Conservation (phyloP, 768 basidiomycete species). For the Mycena rosella region DNA sequence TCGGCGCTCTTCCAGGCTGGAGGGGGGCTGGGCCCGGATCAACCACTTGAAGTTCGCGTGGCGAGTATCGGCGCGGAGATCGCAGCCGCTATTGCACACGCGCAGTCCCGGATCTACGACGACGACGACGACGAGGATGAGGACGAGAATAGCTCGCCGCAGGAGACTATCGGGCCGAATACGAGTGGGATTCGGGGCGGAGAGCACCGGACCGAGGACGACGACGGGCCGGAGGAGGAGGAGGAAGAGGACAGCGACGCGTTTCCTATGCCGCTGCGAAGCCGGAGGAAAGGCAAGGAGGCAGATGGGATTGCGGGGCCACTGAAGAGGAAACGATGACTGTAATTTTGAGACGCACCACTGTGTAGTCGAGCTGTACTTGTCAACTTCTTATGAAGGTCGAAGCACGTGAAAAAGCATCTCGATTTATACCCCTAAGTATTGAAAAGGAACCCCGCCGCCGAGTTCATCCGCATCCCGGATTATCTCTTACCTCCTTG, state of each 20-base stretch:
- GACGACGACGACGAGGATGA: conserved; percentile 69
- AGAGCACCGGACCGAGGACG: conserved; percentile 60
- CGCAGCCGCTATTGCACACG: conserved; percentile 83
- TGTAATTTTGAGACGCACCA: not conserved
- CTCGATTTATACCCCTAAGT: conserved; percentile 20
- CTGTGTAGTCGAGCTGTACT: too few species aligned
- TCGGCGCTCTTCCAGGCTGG: conserved; percentile 75
- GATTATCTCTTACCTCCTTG: too few species aligned
- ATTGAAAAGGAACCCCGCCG: too few species aligned
- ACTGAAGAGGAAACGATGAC: conserved; percentile 74
- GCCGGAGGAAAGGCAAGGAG: conserved; percentile 72
- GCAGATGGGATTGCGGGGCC: conserved; percentile 56
- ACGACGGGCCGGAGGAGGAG: conserved; percentile 51
- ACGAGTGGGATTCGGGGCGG: conserved; percentile 61
- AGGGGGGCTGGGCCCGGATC: conserved; percentile 51
- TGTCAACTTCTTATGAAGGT: too few species aligned
- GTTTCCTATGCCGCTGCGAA: conserved; percentile 78
- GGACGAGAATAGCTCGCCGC: conserved; percentile 55
- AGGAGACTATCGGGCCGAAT: conserved; percentile 53
- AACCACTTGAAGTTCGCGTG: conserved; percentile 72
- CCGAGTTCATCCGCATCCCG: conserved; percentile 22
- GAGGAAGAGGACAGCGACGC: conserved; percentile 78
- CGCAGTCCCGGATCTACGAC: conserved; percentile 70
- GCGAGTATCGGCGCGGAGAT: conserved; percentile 87
- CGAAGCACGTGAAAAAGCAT: too few species aligned